Conservation (phyloP, 805 yeast genomes). For the Suhomyces canberraensis region DNA sequence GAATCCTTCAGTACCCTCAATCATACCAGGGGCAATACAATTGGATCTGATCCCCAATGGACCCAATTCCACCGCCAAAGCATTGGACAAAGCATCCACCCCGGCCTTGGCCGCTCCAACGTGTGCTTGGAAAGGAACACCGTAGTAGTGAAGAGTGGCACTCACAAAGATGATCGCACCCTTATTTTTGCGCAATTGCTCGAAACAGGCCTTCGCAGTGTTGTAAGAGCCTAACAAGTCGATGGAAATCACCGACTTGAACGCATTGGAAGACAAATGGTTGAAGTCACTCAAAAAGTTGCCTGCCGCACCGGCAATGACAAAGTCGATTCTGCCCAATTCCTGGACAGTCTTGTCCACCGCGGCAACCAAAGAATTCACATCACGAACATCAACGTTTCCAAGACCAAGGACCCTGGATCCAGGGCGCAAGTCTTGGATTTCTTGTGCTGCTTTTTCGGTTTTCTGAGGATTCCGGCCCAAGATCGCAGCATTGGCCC, state of each 20-base stretch:
- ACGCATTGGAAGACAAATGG: constrained; percentile 78
- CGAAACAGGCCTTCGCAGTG: constrained; percentile 79
- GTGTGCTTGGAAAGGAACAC: constrained; percentile 84
- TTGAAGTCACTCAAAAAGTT: constrained; percentile 81
- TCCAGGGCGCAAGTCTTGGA: constrained; percentile 53
- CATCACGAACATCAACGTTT: constrained; percentile 74
- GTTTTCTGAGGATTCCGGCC: constrained; percentile 77
- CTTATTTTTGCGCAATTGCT: constrained; percentile 58
- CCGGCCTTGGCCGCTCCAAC: constrained; percentile 97
- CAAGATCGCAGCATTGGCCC: constrained; percentile 82
- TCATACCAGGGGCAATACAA: constrained; percentile 90
- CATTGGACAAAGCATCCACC: constrained; percentile 79
- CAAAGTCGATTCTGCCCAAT: constrained; percentile 79
- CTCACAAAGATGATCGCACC: constrained; percentile 78
- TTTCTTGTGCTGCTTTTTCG: constrained; percentile 61
- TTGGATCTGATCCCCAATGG: constrained; percentile 83
- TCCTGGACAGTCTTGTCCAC: constrained; percentile 60
- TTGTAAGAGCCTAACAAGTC: constrained; percentile 88
- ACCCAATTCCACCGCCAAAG: constrained; percentile 87
- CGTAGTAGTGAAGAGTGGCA: constrained; percentile 87
- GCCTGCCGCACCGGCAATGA: constrained; percentile 96
- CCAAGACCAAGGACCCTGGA: constrained; percentile 70
- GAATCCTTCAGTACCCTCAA: constrained; percentile 83
- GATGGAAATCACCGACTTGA: constrained; percentile 81
- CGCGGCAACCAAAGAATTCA: constrained; percentile 57